These are phyloP conservation scores for Seiridium unicorne DNA, from an alignment of 2,329 filamentous ascomycete genomes.

Conservation along the genomic window DNA sequence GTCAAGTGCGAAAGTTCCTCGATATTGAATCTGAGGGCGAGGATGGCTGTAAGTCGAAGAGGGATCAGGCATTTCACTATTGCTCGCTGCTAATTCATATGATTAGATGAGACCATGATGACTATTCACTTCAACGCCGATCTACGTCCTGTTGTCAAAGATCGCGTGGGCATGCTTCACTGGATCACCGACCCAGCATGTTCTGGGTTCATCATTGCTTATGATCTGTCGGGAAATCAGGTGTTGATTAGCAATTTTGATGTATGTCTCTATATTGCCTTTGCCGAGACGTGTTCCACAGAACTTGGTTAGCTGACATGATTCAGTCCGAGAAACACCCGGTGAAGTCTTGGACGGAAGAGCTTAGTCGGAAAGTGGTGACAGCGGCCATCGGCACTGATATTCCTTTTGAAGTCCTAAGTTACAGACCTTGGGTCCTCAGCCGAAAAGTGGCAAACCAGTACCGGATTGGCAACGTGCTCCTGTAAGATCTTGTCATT, in stretches of 20 bases:
- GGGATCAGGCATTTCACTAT: conserved; percentile 2
- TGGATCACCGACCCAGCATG: conserved; percentile 41
- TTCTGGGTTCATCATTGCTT: conserved; percentile 42
- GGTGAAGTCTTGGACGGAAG: conserved; percentile 31
- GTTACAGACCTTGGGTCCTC: conserved; percentile 38
- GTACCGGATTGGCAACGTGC: conserved; percentile 33
- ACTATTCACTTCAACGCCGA: conserved; percentile 43
- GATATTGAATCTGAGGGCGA: conserved; percentile 38
- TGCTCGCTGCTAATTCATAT: neutral
- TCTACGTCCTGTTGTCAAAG: conserved; percentile 32
- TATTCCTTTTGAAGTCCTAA: conserved; percentile 35
- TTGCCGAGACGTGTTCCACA: neutral
- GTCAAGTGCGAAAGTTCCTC: conserved; percentile 28
- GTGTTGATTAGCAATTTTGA: conserved; percentile 44
- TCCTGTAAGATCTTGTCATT: conserved; percentile 26
- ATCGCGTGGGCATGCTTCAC: conserved; percentile 40
- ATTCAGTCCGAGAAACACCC: conserved; percentile 30
- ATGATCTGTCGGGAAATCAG: conserved; percentile 38
- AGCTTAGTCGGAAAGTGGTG: conserved; percentile 29
- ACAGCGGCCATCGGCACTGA: conserved; percentile 29
- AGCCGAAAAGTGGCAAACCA: conserved; percentile 37
- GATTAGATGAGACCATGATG: conserved; percentile 42
- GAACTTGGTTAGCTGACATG: neutral
- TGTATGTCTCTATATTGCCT: conserved; percentile 17
- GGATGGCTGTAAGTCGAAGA: conserved; percentile 31